Evolutionary conservation across 2,329 filamentous ascomycete species (phyloP).

Genomic region (Teratosphaeria viscida): DNA sequence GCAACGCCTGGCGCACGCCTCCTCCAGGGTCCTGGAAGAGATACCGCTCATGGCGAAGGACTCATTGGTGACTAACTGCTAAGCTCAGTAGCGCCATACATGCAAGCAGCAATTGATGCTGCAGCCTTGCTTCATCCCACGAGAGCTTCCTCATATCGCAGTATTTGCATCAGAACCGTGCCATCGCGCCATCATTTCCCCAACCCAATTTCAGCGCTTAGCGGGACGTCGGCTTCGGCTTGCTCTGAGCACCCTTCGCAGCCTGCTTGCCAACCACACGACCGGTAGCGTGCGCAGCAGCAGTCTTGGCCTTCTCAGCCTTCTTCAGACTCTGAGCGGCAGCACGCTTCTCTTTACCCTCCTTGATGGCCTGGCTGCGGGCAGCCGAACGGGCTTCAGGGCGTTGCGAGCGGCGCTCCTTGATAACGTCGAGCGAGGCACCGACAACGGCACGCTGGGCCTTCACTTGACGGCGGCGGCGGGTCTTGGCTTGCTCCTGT

Average conservation of each 20-base stretch:
- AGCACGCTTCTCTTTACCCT: slow-evolving; percentile 97
- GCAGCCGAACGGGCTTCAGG: slow-evolving; percentile 92
- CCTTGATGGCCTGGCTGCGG: slow-evolving; percentile 83
- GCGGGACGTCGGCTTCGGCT: slow-evolving; percentile 78
- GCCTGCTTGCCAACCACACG: slow-evolving; percentile 89
- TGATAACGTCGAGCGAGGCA: slow-evolving; percentile 99
- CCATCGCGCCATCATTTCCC: not conserved
- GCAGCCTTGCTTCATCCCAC: not conserved
- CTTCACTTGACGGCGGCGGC: slow-evolving; percentile 96
- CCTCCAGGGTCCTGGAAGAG: not conserved
- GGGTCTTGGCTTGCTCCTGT: slow-evolving; percentile 99
- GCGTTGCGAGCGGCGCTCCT: slow-evolving; percentile 91
- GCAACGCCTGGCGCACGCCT: not conserved
- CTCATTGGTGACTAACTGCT: slow-evolving; percentile 1
- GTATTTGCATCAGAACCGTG: not conserved
- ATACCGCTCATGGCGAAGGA: not conserved
- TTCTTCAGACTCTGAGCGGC: slow-evolving; percentile 87
- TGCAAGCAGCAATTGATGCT: not conserved
- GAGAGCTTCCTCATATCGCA: not conserved
- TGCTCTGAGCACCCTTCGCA: slow-evolving; percentile 77
- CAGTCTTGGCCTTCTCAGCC: slow-evolving; percentile 82
- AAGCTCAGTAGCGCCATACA: slow-evolving; percentile 1
- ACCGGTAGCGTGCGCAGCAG: slow-evolving; percentile 63
- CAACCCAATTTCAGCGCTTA: slow-evolving; percentile 40
- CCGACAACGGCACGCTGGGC: slow-evolving; percentile 97